These are phyloP conservation scores for Solioccasus polychromus DNA, from an alignment of 768 basidiomycete genomes.

Conservation along the genomic window DNA sequence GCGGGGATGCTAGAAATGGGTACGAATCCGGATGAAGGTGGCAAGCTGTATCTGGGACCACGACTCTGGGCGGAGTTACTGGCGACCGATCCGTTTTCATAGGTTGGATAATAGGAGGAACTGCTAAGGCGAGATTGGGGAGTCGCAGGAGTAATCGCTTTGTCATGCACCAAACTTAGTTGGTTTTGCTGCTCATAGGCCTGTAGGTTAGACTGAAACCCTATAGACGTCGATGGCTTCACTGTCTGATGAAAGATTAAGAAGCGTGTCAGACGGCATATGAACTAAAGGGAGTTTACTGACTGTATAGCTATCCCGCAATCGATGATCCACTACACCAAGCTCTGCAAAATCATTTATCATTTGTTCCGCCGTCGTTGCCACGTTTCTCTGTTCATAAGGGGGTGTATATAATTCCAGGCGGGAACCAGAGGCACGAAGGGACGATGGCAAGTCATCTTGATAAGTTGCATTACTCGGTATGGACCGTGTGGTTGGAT, in stretches of 20 bases:
- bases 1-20: constrained; percentile 43
- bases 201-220: constrained; percentile 35
- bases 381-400: constrained; percentile 55
- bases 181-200: constrained; percentile 37
- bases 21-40: constrained; percentile 66
- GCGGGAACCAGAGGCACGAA: constrained; percentile 60
- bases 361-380: constrained; percentile 49
- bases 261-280: constrained; percentile 13
- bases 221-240: constrained; percentile 35
- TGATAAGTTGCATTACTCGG: constrained; percentile 35
- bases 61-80: constrained; percentile 34
- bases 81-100: constrained; percentile 37
- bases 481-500: constrained; percentile 4
- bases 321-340: constrained; percentile 46
- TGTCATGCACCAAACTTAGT: constrained; percentile 39
- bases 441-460: constrained; percentile 54
- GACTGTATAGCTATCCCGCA: constrained; percentile 62
- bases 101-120: constrained; percentile 43
- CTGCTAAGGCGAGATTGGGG: constrained; percentile 33
- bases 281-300: constrained; percentile 23
- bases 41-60: constrained; percentile 66
- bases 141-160: constrained; percentile 35
- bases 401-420: constrained; percentile 72
- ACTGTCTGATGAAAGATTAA: constrained; percentile 36
- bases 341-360: constrained; percentile 67